These are phyloP conservation scores for Bipolaris victoriae DNA, from an alignment of 2,329 filamentous ascomycete genomes.

Conservation along the genomic window DNA sequence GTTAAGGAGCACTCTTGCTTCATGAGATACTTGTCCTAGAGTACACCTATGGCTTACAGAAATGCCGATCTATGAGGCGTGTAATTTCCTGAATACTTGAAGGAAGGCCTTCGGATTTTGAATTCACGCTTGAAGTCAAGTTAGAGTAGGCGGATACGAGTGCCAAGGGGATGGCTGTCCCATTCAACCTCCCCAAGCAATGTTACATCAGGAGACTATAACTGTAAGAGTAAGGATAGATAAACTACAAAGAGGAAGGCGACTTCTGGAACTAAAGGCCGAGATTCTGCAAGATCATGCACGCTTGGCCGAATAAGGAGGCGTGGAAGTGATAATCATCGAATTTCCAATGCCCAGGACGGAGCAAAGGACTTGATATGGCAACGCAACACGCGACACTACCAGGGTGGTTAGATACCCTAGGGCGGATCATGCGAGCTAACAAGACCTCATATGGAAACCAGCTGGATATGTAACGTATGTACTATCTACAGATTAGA, in stretches of 20 bases:
- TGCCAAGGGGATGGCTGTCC: conserved; percentile 50
- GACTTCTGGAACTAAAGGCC: conserved; percentile 39
- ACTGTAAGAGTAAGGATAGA: conserved; percentile 52
- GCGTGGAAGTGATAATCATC: no score
- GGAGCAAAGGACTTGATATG: background rate
- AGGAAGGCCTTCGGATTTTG: no score
- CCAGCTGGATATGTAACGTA: background rate
- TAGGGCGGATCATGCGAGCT: background rate
- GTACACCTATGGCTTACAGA: no score
- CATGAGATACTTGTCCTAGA: no score
- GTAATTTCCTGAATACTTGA: no score
- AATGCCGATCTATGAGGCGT: no score
- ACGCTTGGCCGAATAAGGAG: conserved; percentile 4
- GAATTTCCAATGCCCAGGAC: background rate
- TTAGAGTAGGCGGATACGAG: conserved; percentile 55
- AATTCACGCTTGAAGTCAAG: conserved; percentile 49
- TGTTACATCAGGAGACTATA: conserved; percentile 56
- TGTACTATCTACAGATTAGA: background rate
- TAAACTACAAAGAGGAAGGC: conserved; percentile 18
- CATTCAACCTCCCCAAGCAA: conserved; percentile 49
- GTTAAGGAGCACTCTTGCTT: no score
- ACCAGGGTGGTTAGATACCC: background rate
- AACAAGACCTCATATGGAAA: background rate
- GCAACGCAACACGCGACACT: background rate
- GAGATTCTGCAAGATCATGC: conserved; percentile 42